Evolutionary conservation across 1,284 basidiomycete species (phyloP).

Genomic region (Mycena citricolor): DNA sequence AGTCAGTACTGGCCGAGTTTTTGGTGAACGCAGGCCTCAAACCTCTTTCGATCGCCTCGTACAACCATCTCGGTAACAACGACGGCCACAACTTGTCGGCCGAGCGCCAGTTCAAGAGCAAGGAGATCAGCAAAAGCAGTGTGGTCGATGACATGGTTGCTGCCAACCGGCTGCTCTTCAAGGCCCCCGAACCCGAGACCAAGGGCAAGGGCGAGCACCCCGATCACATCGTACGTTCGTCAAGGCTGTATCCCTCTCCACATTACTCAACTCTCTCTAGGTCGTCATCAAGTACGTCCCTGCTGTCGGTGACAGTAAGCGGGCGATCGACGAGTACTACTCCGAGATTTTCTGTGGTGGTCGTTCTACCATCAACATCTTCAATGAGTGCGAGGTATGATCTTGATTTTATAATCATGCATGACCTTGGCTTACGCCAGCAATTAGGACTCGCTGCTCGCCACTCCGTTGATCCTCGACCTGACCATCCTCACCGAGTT

Average conservation of each 20-base stretch:
- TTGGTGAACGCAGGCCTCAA: conserved; percentile 99
- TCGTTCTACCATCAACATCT: conserved; percentile 86
- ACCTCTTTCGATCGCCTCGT: conserved; percentile 93
- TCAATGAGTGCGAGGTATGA: conserved; percentile 90
- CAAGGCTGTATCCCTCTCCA: too few species aligned
- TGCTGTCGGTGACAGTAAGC: conserved; percentile 95
- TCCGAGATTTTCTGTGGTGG: conserved; percentile 89
- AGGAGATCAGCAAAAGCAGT: conserved; percentile 96
- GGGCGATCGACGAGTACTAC: conserved; percentile 98
- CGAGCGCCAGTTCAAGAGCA: conserved; percentile 95
- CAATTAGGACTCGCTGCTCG: conserved; percentile 85
- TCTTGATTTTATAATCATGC: conserved; percentile 1
- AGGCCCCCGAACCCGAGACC: conserved; percentile 60
- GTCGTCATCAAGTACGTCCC: conserved; percentile 95
- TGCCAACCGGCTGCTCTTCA: conserved; percentile 89
- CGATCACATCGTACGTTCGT: conserved; percentile 73
- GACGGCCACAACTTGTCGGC: conserved; percentile 92
- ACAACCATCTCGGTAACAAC: conserved; percentile 99
- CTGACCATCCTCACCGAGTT: conserved; percentile 93
- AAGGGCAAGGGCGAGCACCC: conserved; percentile 90
- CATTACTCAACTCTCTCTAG: too few species aligned
- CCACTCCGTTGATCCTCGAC: conserved; percentile 95
- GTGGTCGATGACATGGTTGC: conserved; percentile 98
- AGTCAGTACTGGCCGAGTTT: conserved; percentile 96
- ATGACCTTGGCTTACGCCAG: conserved; percentile 11